Evolutionary conservation across 139 green algal genomes (phyloP), one percentile per base, ranked within the genome.

Genomic region (Monoraphidium neglectum): DNA sequence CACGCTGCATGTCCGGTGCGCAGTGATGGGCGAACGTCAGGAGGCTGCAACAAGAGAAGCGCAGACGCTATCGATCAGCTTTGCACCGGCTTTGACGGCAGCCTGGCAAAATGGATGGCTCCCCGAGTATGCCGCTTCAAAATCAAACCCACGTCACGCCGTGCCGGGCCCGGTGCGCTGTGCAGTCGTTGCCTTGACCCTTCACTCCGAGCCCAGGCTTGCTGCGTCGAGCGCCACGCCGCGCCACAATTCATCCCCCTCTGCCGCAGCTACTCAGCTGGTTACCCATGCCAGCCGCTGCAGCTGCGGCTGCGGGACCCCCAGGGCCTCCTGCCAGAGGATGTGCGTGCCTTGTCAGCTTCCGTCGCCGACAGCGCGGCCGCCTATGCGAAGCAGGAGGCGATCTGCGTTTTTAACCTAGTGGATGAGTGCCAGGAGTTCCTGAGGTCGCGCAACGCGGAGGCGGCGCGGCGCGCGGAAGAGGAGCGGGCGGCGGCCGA

Each of bases 361-460:
- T 65, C 54, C 28, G 65, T 80, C 15, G 36, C 53, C 46, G 47
- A 75, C 35, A 30, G 26, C 12, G 85, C 82, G 6, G 69, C 76
- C 10, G 46, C 76, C 32, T 74, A 83, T 37, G 85, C 87, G 0
- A 26, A 64, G 3, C 49, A 80, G 0, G 68, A 59, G 24, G 73
- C 87, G 43, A 77, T 96, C 4, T 93, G 85, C 74, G 84, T 83
- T 37, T 96, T 96, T 68, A 80, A 91, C 65, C 65, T 96, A 0
- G 82, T 93, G 33, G 80, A 87, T 2, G 26, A 51, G 2, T 75
- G 65, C 53, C 81, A 89, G 57, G 87, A 92, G 53, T 85, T 84
- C 30, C 77, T 93, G 56, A 78, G 78, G 32, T 60, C 84, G 37
- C 82, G 79, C 70, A 93, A 93, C 73, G 77, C 72, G 47, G 73